Evolutionary conservation across 108 stramenopile species (phyloP).

Genomic region (Asterionellopsis glacialis): DNA sequence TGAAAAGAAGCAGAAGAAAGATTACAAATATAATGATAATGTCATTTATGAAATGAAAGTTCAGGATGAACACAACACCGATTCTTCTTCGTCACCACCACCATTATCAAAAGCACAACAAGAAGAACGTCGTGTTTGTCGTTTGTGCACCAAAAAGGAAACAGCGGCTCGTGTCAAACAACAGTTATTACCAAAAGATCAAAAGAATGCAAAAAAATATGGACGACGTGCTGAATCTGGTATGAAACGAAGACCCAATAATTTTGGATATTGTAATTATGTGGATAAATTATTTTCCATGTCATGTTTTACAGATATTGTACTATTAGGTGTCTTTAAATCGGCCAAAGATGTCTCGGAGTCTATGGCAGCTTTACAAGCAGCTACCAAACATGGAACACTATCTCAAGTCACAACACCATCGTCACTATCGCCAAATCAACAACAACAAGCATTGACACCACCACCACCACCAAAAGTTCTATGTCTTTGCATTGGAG

Average conservation of each 20-base stretch:
- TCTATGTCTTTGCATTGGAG: conserved; percentile 40
- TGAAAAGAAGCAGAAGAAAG: too few relatives aligned
- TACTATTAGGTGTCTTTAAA: conserved; percentile 17
- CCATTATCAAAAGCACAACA: too few relatives aligned
- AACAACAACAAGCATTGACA: not conserved
- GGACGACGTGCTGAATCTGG: conserved; percentile 31
- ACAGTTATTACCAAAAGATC: too few relatives aligned
- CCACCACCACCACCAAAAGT: conserved; percentile 11
- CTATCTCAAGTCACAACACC: not conserved
- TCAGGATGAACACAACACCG: too few relatives aligned
- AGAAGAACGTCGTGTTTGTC: too few relatives aligned
- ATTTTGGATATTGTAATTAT: conserved; percentile 47
- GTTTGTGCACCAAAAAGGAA: too few relatives aligned
- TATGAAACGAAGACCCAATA: conserved; percentile 34
- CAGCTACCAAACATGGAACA: conserved; percentile 22
- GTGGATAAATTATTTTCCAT: conserved; percentile 36
- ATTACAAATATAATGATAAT: too few relatives aligned
- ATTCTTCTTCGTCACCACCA: too few relatives aligned
- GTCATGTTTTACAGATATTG: conserved; percentile 45
- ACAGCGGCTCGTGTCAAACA: too few relatives aligned
- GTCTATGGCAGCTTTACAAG: conserved; percentile 45
- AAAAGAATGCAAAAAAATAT: not conserved
- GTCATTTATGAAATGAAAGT: too few relatives aligned
- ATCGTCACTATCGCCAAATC: too few relatives aligned
- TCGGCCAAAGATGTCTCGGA: conserved; percentile 48